Percentiles rank a stretch among this genome's conserved stretches.
phyloP scores from a whole-genome alignment of 2,329 filamentous ascomycete genomes.

The Diplodia intermedia region DNA sequence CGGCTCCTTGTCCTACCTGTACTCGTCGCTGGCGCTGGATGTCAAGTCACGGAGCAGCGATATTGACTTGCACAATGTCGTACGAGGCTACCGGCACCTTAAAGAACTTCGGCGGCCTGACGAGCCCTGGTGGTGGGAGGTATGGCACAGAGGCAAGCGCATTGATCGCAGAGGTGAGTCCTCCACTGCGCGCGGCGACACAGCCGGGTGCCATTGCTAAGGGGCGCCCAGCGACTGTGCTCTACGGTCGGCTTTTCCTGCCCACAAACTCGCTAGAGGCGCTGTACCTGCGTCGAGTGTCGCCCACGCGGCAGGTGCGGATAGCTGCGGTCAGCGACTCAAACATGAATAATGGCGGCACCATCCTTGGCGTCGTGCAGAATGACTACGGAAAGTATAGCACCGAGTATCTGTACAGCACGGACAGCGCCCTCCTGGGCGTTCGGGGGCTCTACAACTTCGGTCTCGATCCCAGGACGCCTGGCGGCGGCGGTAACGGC shows the following conservation, averaged over 20 bases:
- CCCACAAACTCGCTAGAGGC: slow-evolving; percentile 87
- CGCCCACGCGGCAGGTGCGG: slow-evolving; percentile 78
- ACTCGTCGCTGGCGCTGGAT: slow-evolving; percentile 81
- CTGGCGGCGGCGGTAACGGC: slow-evolving; percentile 33
- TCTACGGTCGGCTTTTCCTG: slow-evolving; percentile 81
- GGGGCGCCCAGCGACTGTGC: slow-evolving; percentile 59
- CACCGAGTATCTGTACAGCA: slow-evolving; percentile 88
- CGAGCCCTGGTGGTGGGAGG: slow-evolving; percentile 59
- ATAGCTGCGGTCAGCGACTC: slow-evolving; percentile 79
- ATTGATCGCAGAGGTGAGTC: slow-evolving; percentile 57
- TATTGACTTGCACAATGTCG: slow-evolving; percentile 77
- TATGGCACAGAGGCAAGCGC: slow-evolving; percentile 60
- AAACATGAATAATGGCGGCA: slow-evolving; percentile 75
- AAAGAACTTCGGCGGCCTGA: slow-evolving; percentile 66
- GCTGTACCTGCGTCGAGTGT: slow-evolving; percentile 78
- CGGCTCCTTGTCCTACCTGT: slow-evolving; percentile 96
- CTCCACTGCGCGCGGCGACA: slow-evolving; percentile 30
- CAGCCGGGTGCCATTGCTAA: slow-evolving; percentile 35
- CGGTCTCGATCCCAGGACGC: slow-evolving; percentile 68
- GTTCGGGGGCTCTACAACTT: slow-evolving; percentile 94
- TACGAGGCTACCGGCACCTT: slow-evolving; percentile 83
- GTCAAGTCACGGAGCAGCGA: slow-evolving; percentile 72
- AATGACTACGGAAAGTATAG: slow-evolving; percentile 89
- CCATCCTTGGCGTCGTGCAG: slow-evolving; percentile 73
- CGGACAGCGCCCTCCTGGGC: slow-evolving; percentile 88